phyloP scores from a whole-genome alignment of 768 basidiomycete species.

The Russula griseocarnosa region DNA sequence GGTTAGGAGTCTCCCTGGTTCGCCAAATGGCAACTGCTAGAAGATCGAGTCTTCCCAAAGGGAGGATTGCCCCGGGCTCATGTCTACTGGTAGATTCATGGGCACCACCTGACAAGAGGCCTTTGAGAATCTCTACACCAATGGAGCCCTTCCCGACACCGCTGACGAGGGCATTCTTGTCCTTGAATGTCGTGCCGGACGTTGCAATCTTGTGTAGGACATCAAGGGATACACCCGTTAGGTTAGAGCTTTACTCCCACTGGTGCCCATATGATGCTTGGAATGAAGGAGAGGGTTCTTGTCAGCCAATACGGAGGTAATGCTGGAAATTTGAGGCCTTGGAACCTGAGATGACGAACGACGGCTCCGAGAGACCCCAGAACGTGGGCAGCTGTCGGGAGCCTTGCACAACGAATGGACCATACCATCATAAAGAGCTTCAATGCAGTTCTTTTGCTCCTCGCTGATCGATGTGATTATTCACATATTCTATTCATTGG shows the following conservation, averaged over 20 bases:
- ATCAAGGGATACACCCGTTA: conserved; percentile 93
- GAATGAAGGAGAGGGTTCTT: conserved; percentile 93
- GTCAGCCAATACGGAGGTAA: conserved; percentile 73
- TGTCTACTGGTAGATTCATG: conserved; percentile 52
- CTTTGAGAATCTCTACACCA: conserved; percentile 96
- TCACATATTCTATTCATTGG: no score
- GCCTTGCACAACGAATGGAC: conserved; percentile 85
- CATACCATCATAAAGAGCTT: conserved; percentile 93
- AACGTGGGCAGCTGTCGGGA: conserved; percentile 57
- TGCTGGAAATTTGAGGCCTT: conserved; percentile 76
- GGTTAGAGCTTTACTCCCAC: conserved; percentile 97
- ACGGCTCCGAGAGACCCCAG: conserved; percentile 54
- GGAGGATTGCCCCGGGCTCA: conserved; percentile 67
- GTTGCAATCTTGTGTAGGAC: conserved; percentile 98
- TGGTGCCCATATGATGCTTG: conserved; percentile 93
- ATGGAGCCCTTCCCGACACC: conserved; percentile 98
- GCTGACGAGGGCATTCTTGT: conserved; percentile 97
- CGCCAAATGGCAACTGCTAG: conserved; percentile 79
- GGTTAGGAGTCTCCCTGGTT: conserved; percentile 81
- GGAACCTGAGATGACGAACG: conserved; percentile 97
- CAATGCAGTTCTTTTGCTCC: conserved; percentile 94
- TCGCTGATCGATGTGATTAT: conserved; percentile 84
- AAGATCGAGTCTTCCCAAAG: no score
- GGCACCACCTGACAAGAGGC: conserved; percentile 92
- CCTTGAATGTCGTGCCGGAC: conserved; percentile 96